Evolutionary conservation across 2,329 filamentous ascomycete species (phyloP).

Genomic region (Malbranchea cinnamomea): DNA sequence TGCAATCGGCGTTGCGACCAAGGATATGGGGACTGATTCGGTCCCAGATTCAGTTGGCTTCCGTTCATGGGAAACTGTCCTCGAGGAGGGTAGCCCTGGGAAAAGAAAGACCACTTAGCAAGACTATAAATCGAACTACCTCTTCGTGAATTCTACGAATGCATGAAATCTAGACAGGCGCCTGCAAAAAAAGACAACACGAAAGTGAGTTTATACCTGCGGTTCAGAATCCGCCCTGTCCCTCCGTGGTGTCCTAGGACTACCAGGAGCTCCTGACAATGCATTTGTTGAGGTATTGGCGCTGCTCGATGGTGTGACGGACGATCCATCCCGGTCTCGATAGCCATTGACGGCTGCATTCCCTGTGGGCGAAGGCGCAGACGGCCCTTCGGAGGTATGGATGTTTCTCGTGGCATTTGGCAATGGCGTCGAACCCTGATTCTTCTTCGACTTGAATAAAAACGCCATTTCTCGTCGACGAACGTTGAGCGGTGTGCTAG

Average conservation of each 20-base stretch:
- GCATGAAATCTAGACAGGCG: neutral
- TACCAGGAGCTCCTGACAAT: conserved; percentile 50
- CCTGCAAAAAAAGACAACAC: neutral
- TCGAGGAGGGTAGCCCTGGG: conserved; percentile 17
- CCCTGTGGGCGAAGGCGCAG: conserved; percentile 26
- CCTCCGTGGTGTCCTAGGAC: conserved; percentile 48
- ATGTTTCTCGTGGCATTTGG: conserved; percentile 42
- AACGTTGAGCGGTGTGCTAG: too few species aligned
- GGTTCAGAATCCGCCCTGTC: conserved; percentile 40
- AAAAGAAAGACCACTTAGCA: neutral
- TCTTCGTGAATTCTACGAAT: too few species aligned
- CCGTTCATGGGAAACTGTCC: conserved; percentile 42
- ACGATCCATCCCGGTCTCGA: conserved; percentile 33
- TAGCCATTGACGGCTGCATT: conserved; percentile 35
- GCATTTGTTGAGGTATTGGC: conserved; percentile 43
- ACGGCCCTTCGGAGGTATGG: conserved; percentile 39
- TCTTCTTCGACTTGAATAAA: conserved; percentile 70
- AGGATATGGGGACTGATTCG: conserved; percentile 74
- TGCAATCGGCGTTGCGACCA: conserved; percentile 87
- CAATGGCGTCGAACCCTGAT: conserved; percentile 39
- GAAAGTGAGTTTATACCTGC: conserved; percentile 28
- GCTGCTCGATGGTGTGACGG: conserved; percentile 55
- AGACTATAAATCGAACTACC: too few species aligned
- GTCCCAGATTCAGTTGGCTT: conserved; percentile 24
- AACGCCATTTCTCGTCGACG: conserved; percentile 65